Base-by-base conservation (phyloP, 805 yeast genomes). In the Candida pseudofarinosa region DNA sequence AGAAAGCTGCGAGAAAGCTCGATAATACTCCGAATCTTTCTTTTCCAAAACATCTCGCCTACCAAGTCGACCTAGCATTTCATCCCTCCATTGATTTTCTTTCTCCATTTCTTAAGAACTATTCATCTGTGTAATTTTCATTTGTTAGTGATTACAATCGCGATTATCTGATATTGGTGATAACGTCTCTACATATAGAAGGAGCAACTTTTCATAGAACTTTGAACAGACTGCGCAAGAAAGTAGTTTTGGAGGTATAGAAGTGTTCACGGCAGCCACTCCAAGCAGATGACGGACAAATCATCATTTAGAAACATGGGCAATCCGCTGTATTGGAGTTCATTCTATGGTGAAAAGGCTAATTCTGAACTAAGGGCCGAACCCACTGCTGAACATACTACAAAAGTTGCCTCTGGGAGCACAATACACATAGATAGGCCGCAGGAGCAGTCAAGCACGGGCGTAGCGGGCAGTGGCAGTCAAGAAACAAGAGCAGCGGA, bases 31-130 rank as follows among this genome's bases (percentile, higher is more conserved):
- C 2, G 56, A 47, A 45, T 68, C 69, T 37, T 54, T 46, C 47
- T 60, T 52, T 50, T 69, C 71, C 17, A 56, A 42, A 18, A 47
- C 53, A 47, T 69, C 74, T 30, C 75, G 52, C 13, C 45, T 44
- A 16, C 48, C 44, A 16, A 69, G 52, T 36, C 56, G 53, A 6
- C 48, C 50, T 10, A 59, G 45, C 4, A 66, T 52, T 17, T 56
- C 59, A 7, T 54, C 55, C 20, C 40, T 47, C 65, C 66, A 58
- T 23, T 42, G 37, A 13, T 16, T 31, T 14, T 43, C 42, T 4
- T 38, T 35, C 34, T 19, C 45, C 40, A 32, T 39, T 15, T 17
- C 33, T 16, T 8, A 19, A 23, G 10, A 23, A 10, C 28, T 10
- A 23, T 6, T 6, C 28, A 23, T 23, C 28, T 23, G 28, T 23